Base-by-base conservation (phyloP, 1,284 basidiomycete species). In the Ustilago curta region DNA sequence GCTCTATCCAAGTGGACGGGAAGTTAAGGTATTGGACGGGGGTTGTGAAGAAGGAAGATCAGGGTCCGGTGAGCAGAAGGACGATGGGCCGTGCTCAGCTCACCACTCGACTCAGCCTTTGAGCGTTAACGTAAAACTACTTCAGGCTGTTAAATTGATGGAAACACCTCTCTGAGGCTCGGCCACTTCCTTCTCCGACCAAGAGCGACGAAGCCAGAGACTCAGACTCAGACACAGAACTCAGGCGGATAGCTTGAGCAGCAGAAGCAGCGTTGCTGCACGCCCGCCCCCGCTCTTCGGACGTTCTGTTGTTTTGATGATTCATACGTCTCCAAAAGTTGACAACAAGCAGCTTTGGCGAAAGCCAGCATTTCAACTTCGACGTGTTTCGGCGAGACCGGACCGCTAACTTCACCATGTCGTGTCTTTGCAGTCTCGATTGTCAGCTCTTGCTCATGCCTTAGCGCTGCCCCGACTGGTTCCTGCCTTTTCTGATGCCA, bases 71-170 rank as follows among this genome's bases (percentile, higher is more conserved):
- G 23, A 25, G 2, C 44, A 47, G 21, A 16, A 27, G 11, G 27
- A 48, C 19, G 47, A 48, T 48, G 47, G 47, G 31, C 47, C 47
- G 47, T 48, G 47, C 47, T 8, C 16, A 16, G 21, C 44, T 45
- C 44, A 18, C 2, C 5, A n/a, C 6, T 29, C 47, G 29, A 48
- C 47, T 48, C 27, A 48, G 47, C 47, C n/a, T n/a, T n/a, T n/a
- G n/a, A n/a, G n/a, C n/a, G n/a, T n/a, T n/a, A n/a, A n/a, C n/a
- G n/a, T n/a, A n/a, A n/a, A n/a, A n/a, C n/a, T n/a, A n/a, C n/a
- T n/a, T n/a, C n/a, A n/a, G n/a, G n/a, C n/a, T n/a, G n/a, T n/a
- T n/a, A n/a, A n/a, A n/a, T n/a, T n/a, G n/a, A n/a, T n/a, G n/a
- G 8, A 48, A 31, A 29, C 25, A 14, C 29, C 40, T 3, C 42